phyloP scores from a whole-genome alignment of 2,329 filamentous ascomycete species.

The Cryphonectria nitschkei region DNA sequence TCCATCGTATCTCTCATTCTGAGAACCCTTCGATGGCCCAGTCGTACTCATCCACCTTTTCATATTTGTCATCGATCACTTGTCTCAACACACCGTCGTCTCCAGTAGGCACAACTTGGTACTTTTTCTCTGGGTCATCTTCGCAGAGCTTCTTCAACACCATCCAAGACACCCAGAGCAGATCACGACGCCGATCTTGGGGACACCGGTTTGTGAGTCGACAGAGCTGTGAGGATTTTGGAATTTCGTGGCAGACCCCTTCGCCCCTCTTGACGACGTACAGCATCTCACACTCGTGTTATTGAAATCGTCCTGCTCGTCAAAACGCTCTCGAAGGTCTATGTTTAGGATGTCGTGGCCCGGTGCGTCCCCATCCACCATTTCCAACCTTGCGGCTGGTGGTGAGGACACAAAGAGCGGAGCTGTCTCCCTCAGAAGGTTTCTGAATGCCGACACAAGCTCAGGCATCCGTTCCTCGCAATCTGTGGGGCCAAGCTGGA shows the following conservation, averaged over 20 bases:
- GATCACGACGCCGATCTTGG: neutral
- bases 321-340: neutral
- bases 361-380: neutral
- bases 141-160: neutral
- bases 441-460: neutral
- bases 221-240: neutral
- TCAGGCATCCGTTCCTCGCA: neutral
- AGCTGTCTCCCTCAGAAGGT: neutral
- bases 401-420: neutral
- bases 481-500: neutral
- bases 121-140: neutral
- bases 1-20: neutral
- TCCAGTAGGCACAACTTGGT: neutral
- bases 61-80: neutral
- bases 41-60: neutral
- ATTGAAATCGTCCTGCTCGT: neutral
- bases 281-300: neutral
- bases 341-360: neutral
- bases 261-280: neutral
- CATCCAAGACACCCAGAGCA: neutral
- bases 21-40: neutral
- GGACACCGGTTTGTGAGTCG: neutral
- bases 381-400: neutral
- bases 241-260: neutral
- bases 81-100: neutral